These are phyloP conservation scores for Hibiscus tridactylites DNA, from an alignment of 345 rosid genomes.

Conservation along the genomic window DNA sequence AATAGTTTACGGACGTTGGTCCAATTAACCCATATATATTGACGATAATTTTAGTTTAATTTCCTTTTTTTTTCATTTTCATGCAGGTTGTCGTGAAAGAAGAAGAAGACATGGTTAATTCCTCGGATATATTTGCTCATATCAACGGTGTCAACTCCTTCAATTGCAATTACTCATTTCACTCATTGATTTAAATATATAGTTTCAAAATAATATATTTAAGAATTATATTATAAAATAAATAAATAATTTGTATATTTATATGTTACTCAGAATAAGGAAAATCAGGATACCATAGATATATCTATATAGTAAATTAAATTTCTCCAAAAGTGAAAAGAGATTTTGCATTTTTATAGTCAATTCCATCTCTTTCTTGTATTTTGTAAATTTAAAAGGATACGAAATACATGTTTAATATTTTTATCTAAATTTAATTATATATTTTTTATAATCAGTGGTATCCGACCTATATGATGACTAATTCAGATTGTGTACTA, in stretches of 20 bases:
- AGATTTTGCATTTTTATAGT: neutral
- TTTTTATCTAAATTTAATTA: neutral
- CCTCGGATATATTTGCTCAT: slow-evolving; percentile 72
- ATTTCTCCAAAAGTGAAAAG: neutral
- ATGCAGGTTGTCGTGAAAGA: slow-evolving; percentile 55
- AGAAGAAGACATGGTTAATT: slow-evolving; percentile 65
- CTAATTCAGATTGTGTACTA: too few species aligned
- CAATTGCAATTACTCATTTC: slow-evolving; percentile 72
- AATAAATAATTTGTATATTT: slow-evolving; percentile 14
- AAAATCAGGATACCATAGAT: slow-evolving; percentile 13
- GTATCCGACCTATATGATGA: too few species aligned
- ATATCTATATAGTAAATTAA: neutral
- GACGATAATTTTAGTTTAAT: neutral
- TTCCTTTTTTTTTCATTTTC: neutral
- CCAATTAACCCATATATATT: neutral
- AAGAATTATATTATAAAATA: neutral
- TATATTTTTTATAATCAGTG: too few species aligned
- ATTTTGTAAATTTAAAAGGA: neutral
- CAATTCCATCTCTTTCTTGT: neutral
- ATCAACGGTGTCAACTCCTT: slow-evolving; percentile 78
- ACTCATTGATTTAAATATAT: slow-evolving; percentile 60
- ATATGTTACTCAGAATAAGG: slow-evolving; percentile 9
- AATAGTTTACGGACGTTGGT: too few species aligned
- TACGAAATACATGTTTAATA: neutral
- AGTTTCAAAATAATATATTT: neutral